These are phyloP conservation scores for Wickerhamiella dianesei DNA, from an alignment of 805 yeast species.

Conservation along the genomic window DNA sequence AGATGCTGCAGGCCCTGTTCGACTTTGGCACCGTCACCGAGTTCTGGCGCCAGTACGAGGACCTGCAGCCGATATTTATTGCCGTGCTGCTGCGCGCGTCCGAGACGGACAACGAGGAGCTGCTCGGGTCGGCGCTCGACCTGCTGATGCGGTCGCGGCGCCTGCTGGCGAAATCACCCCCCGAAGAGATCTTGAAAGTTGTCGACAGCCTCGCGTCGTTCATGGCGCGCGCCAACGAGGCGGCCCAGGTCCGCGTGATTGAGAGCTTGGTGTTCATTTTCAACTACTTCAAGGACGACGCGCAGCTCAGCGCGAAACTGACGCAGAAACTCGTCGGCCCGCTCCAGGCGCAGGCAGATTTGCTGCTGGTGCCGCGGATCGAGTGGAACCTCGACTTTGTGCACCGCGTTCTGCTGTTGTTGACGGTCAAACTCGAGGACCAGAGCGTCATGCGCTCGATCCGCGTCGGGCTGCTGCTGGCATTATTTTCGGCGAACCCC, in stretches of 20 bases:
- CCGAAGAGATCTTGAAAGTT: not conserved
- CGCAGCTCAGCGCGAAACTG: not conserved
- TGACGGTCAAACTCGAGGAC: not conserved
- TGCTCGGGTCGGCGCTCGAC: not conserved
- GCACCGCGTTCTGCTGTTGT: not conserved
- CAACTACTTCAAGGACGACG: not conserved
- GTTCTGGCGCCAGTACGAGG: not conserved
- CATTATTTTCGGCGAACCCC: not conserved
- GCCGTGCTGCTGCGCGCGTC: not conserved
- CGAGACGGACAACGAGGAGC: not conserved
- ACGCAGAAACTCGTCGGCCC: not conserved
- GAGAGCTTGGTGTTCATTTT: not conserved
- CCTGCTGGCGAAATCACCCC: not conserved
- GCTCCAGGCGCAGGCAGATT: not conserved
- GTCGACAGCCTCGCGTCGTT: not conserved
- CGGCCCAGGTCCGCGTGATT: not conserved
- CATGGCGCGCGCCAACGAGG: not conserved
- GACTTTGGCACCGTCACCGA: not conserved
- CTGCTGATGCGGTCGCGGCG: not conserved
- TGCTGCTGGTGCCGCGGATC: constrained; percentile 1
- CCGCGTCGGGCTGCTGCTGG: constrained; percentile 2
- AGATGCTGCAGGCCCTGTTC: not conserved
- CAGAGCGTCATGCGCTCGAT: not conserved
- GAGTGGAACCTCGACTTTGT: constrained; percentile 1
- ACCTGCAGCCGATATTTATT: not conserved